A percentile compares a stretch with the other conserved stretches of the same genome.
phyloP scores from a whole-genome alignment of 805 yeast species.

The Nakazawaea ernobii region DNA sequence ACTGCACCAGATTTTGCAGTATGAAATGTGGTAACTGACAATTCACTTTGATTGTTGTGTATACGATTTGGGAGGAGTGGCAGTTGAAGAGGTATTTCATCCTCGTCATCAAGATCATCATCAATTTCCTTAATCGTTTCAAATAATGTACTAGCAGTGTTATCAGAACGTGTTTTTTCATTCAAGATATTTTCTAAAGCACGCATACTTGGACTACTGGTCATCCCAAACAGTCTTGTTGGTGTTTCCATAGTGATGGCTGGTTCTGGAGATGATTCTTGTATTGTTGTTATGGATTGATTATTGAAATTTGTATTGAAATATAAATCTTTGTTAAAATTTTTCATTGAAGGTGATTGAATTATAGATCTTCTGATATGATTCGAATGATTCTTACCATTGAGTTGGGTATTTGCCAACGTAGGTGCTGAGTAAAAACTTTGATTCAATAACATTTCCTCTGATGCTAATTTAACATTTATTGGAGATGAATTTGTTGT shows the following conservation, averaged over 20 bases:
- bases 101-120: conserved; percentile 4
- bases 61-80: not conserved
- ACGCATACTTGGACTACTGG: conserved; percentile 30
- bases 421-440: conserved; percentile 10
- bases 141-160: conserved; percentile 15
- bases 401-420: not conserved
- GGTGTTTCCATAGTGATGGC: conserved; percentile 21
- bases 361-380: conserved; percentile 25
- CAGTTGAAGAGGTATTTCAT: not conserved
- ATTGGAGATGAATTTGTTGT: conserved; percentile 22
- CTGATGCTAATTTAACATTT: not conserved
- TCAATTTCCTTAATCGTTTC: conserved; percentile 13
- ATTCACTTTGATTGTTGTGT: conserved; percentile 5
- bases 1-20: conserved; percentile 23
- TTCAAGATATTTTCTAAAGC: conserved; percentile 27
- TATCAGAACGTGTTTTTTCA: conserved; percentile 17
- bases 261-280: conserved; percentile 1
- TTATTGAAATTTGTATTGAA: not conserved
- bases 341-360: conserved; percentile 26
- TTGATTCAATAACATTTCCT: conserved; percentile 13
- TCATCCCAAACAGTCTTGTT: conserved; percentile 24
- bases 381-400: conserved; percentile 21
- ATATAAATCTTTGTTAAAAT: conserved; percentile 14
- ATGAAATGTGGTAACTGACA: conserved; percentile 24
- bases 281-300: not conserved